Percentiles rank a stretch among this genome's conserved stretches.
These are phyloP conservation scores for Pseudocohnilembus persalinus DNA, from an alignment of 169 alveolate species.

Conservation along the genomic window DNA sequence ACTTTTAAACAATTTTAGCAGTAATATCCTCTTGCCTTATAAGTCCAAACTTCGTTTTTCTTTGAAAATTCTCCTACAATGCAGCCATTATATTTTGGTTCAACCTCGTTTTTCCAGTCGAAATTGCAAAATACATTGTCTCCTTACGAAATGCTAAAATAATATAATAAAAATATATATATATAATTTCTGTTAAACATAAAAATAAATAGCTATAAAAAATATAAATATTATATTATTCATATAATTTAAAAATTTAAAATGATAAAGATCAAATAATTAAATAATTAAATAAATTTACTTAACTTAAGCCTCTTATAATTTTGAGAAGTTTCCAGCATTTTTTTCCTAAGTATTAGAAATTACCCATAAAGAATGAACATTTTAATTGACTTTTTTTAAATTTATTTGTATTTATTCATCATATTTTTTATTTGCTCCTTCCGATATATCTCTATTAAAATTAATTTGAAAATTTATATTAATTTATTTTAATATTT, in stretches of 20 bases:
- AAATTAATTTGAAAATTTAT: too few relatives aligned
- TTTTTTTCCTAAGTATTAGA: neutral
- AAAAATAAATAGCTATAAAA: too few relatives aligned
- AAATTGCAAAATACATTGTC: neutral
- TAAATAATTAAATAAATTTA: too few relatives aligned
- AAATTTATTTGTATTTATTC: neutral
- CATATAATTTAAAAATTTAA: too few relatives aligned
- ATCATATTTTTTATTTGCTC: neutral
- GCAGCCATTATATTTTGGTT: neutral
- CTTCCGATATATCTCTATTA: neutral
- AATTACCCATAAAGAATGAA: neutral
- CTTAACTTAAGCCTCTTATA: neutral
- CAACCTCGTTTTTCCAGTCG: neutral
- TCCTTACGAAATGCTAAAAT: neutral
- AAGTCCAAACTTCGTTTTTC: neutral
- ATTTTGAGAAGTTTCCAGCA: neutral
- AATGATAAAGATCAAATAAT: too few relatives aligned
- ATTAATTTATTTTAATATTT: too few relatives aligned
- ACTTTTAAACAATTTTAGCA: too few relatives aligned
- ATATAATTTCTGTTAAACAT: too few relatives aligned
- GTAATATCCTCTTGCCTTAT: neutral
- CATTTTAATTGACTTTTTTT: neutral
- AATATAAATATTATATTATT: too few relatives aligned
- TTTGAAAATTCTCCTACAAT: neutral
- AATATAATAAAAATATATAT: too few relatives aligned